These are phyloP conservation scores for Boletus pseudo-olivaceus DNA, from an alignment of 768 basidiomycete genomes.

Conservation along the genomic window DNA sequence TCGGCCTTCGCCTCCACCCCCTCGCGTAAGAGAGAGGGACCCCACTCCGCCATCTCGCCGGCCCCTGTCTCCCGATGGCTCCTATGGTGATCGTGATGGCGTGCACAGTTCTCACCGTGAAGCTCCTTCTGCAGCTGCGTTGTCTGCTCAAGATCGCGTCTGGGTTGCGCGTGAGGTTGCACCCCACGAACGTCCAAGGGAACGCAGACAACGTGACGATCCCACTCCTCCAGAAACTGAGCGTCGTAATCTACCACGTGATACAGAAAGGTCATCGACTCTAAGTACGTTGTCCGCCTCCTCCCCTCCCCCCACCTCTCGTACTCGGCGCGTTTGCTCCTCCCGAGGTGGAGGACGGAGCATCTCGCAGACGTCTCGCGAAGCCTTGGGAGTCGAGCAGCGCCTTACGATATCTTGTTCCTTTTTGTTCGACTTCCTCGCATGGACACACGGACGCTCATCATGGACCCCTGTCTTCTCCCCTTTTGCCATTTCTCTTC, in stretches of 20 bases:
- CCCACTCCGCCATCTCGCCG: slow-evolving; percentile 21
- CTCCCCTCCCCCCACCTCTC: slow-evolving; percentile 35
- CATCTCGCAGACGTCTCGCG: slow-evolving; percentile 37
- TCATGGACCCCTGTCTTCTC: slow-evolving; percentile 37
- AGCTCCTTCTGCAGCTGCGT: slow-evolving; percentile 10
- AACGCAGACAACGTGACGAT: slow-evolving; percentile 28
- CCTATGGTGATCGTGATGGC: slow-evolving; percentile 23
- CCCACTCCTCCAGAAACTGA: slow-evolving; percentile 14
- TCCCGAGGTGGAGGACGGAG: slow-evolving; percentile 36
- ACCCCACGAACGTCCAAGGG: slow-evolving; percentile 18
- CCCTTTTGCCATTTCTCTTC: slow-evolving; percentile 29
- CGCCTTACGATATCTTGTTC: slow-evolving; percentile 29
- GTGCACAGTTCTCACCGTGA: slow-evolving; percentile 20
- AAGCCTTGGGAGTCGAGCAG: slow-evolving; percentile 46
- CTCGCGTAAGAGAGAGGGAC: slow-evolving; percentile 25
- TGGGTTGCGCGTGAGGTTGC: slow-evolving; percentile 17
- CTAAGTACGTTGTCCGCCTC: slow-evolving; percentile 48
- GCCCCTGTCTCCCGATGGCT: slow-evolving; percentile 17
- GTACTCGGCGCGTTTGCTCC: slow-evolving; percentile 37
- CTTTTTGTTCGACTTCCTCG: slow-evolving; percentile 38
- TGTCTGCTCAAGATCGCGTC: slow-evolving; percentile 25
- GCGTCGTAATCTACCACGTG: slow-evolving; percentile 26
- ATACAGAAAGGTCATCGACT: slow-evolving; percentile 35
- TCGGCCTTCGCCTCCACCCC: slow-evolving; percentile 21
- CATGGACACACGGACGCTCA: slow-evolving; percentile 41